A percentile compares a stretch with the other conserved stretches of the same genome.
These are phyloP conservation scores for Butyriboletus appendiculatus DNA, from an alignment of 1,284 basidiomycete genomes.

Conservation along the genomic window DNA sequence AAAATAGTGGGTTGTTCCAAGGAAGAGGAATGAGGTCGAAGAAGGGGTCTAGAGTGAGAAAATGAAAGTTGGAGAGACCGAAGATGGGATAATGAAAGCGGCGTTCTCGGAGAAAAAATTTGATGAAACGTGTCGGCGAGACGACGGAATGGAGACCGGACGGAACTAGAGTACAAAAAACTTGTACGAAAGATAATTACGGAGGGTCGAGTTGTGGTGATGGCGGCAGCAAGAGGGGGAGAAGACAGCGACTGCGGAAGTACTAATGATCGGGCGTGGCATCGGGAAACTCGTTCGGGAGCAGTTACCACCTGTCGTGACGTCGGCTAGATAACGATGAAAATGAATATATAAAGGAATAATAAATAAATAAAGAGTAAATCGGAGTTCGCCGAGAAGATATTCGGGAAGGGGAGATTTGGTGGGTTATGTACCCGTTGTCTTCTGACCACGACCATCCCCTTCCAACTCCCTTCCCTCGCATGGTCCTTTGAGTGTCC, in stretches of 20 bases:
- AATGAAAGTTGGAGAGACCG: not conserved
- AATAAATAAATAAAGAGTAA: conserved; percentile 4
- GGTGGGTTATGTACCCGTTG: conserved; percentile 31
- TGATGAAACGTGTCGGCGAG: not conserved
- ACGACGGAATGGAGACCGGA: conserved; percentile 10
- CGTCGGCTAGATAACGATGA: conserved; percentile 34
- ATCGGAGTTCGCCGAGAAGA: conserved; percentile 30
- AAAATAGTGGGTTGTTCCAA: conserved; percentile 17
- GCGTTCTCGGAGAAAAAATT: not conserved
- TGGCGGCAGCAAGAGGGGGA: not conserved
- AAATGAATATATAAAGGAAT: conserved; percentile 15
- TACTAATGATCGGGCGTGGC: conserved; percentile 17
- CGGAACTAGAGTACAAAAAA: conserved; percentile 15
- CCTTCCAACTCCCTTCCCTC: conserved; percentile 22
- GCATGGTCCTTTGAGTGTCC: conserved; percentile 42
- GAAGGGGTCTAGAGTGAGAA: conserved; percentile 23
- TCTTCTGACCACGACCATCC: conserved; percentile 31
- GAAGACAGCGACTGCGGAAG: not conserved
- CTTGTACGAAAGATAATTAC: not conserved
- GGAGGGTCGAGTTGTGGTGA: not conserved
- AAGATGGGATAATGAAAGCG: conserved; percentile 14
- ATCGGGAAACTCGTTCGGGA: conserved; percentile 11
- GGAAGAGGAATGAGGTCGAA: conserved; percentile 9
- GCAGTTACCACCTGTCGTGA: conserved; percentile 4
- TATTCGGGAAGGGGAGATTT: conserved; percentile 17